Percentiles rank a stretch among this genome's conserved stretches.
Evolutionary conservation across 75 land plant species (phyloP).

Genomic region (Adiantum capillusveneris): DNA sequence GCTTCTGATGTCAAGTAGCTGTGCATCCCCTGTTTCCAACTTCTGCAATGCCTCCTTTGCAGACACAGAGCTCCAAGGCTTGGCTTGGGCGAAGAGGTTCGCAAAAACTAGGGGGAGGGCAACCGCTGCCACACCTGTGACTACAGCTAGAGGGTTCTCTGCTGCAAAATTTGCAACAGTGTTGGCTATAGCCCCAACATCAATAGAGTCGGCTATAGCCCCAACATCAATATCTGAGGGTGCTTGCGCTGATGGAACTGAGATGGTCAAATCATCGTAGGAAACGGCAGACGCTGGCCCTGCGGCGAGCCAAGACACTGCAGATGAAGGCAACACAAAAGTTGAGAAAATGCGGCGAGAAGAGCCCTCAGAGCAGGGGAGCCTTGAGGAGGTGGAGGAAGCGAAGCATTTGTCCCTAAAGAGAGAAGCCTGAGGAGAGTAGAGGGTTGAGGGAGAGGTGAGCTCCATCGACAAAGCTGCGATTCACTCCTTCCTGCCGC

Average conservation of each 20-base stretch:
- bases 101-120: slow-evolving; percentile 56
- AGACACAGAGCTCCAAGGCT: slow-evolving; percentile 52
- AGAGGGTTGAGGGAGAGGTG: too few species aligned
- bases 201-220: slow-evolving; percentile 29
- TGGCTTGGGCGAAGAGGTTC: slow-evolving; percentile 33
- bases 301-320: too few species aligned
- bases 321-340: too few species aligned
- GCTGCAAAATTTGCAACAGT: slow-evolving; percentile 28
- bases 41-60: slow-evolving; percentile 63
- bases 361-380: too few species aligned
- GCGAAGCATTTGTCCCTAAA: too few species aligned
- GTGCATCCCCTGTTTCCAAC: slow-evolving; percentile 40
- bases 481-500: too few species aligned
- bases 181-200: slow-evolving; percentile 25
- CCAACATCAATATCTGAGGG: slow-evolving; percentile 5
- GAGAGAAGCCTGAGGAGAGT: too few species aligned
- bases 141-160: slow-evolving; percentile 57
- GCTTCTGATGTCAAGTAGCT: slow-evolving; percentile 70
- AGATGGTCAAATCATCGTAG: background rate
- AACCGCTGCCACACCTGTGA: slow-evolving; percentile 42
- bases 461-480: too few species aligned
- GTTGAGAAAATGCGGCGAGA: too few species aligned
- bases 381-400: too few species aligned
- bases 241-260: background rate
- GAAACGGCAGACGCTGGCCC: background rate